Evolutionary conservation across 495 filamentous ascomycete species (phyloP).

Genomic region (Aspergillus egyptiacus): DNA sequence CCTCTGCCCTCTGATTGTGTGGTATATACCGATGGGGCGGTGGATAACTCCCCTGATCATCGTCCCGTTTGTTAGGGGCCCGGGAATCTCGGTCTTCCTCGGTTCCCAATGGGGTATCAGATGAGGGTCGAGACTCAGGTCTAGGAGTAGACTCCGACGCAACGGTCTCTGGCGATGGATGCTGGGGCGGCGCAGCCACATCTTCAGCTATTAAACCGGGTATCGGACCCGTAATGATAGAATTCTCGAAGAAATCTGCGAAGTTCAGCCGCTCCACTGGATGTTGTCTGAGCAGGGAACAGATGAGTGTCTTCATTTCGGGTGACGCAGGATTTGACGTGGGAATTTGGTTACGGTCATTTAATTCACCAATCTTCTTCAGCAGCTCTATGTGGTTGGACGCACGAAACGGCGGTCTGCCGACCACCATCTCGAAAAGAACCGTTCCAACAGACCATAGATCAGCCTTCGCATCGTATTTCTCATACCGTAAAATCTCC

Average conservation of each 20-base stretch:
- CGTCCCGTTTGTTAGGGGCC: slow-evolving; percentile 22
- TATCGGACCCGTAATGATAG: slow-evolving; percentile 70
- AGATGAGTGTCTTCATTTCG: slow-evolving; percentile 76
- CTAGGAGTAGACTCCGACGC: slow-evolving; percentile 15
- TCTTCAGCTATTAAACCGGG: slow-evolving; percentile 80
- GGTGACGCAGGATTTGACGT: slow-evolving; percentile 64
- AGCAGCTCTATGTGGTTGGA: slow-evolving; percentile 91
- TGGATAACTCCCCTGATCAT: slow-evolving; percentile 22
- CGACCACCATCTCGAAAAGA: slow-evolving; percentile 87
- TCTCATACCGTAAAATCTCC: slow-evolving; percentile 94
- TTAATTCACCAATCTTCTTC: slow-evolving; percentile 78
- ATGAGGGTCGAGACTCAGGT: slow-evolving; percentile 24
- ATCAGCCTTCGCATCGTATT: slow-evolving; percentile 95
- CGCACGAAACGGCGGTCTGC: slow-evolving; percentile 84
- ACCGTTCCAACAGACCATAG: slow-evolving; percentile 97
- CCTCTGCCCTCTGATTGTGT: slow-evolving; percentile 30
- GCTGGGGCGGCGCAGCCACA: slow-evolving; percentile 33
- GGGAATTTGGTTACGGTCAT: slow-evolving; percentile 78
- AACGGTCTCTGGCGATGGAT: slow-evolving; percentile 17
- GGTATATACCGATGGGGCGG: slow-evolving; percentile 21
- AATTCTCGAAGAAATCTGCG: slow-evolving; percentile 68
- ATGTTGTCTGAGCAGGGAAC: slow-evolving; percentile 72
- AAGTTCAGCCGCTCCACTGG: slow-evolving; percentile 81
- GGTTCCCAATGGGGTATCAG: slow-evolving; percentile 5
- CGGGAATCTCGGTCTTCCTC: slow-evolving; percentile 23